Evolutionary conservation across 1,139 yeast species (phyloP).

Genomic region (Geotrichum histeridarum): DNA sequence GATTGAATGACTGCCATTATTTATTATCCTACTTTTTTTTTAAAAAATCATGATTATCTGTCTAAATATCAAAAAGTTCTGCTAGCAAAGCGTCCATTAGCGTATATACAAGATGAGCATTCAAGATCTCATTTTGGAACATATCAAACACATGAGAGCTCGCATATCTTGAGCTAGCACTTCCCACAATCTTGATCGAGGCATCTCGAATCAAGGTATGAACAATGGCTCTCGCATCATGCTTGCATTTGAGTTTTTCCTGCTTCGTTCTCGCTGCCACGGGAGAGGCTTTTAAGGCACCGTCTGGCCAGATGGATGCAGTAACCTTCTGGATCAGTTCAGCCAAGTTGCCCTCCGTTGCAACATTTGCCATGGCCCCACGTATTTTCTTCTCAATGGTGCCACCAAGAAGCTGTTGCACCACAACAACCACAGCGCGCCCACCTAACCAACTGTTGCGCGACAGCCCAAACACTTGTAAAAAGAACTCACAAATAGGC

Average conservation of each 20-base stretch:
- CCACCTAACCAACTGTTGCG: constrained; percentile 67
- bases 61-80: constrained; percentile 37
- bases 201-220: constrained; percentile 57
- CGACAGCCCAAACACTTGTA: constrained; percentile 64
- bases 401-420: constrained; percentile 84
- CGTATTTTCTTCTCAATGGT: constrained; percentile 73
- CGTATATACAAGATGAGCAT: constrained; percentile 57
- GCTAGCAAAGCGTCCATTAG: constrained; percentile 50
- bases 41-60: not conserved
- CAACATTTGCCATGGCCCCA: constrained; percentile 39
- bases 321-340: constrained; percentile 45
- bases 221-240: constrained; percentile 56
- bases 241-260: constrained; percentile 51
- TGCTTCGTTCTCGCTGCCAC: constrained; percentile 40
- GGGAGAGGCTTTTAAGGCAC: constrained; percentile 29
- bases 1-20: not conserved
- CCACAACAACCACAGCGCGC: constrained; percentile 69
- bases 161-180: constrained; percentile 59
- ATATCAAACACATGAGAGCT: constrained; percentile 55
- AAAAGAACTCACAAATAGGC: constrained; percentile 74
- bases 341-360: constrained; percentile 46
- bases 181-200: constrained; percentile 72
- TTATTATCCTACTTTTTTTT: not conserved
- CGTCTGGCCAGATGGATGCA: constrained; percentile 61
- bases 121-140: constrained; percentile 69